These are phyloP conservation scores for Camptophora hylomeconis DNA, from an alignment of 2,329 filamentous ascomycete species.

Conservation along the genomic window DNA sequence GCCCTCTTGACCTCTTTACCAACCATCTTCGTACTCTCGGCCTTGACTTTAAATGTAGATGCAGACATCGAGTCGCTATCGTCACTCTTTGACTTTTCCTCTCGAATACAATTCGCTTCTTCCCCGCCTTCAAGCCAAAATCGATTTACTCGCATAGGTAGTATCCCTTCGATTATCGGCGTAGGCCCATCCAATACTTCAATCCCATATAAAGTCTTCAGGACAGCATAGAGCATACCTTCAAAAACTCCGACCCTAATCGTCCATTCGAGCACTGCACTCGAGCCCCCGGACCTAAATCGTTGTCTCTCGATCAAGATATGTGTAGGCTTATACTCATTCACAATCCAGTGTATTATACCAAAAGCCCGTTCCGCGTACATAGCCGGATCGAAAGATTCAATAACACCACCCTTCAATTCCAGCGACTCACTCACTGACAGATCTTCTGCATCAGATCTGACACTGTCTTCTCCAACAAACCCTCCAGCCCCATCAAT, in stretches of 20 bases:
- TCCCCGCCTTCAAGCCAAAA: slow-evolving; percentile 37
- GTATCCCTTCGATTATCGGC: slow-evolving; percentile 37
- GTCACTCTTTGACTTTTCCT: slow-evolving; percentile 47
- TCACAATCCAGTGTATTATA: slow-evolving; percentile 39
- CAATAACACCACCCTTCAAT: too few species aligned
- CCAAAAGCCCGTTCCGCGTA: slow-evolving; percentile 44
- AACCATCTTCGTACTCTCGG: too few species aligned
- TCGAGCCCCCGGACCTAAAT: slow-evolving; percentile 49
- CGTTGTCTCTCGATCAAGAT: slow-evolving; percentile 58
- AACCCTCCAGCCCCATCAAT: too few species aligned
- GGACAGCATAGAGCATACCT: slow-evolving; percentile 62
- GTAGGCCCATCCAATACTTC: slow-evolving; percentile 23
- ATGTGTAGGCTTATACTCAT: slow-evolving; percentile 45
- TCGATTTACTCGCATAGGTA: slow-evolving; percentile 40
- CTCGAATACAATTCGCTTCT: slow-evolving; percentile 9
- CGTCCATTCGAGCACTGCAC: slow-evolving; percentile 68
- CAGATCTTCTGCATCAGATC: too few species aligned
- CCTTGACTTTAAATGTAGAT: too few species aligned
- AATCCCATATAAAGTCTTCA: slow-evolving; percentile 42
- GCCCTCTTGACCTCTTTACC: slow-evolving; percentile 4
- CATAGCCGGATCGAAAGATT: slow-evolving; percentile 39
- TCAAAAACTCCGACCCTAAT: slow-evolving; percentile 71
- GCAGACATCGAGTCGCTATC: slow-evolving; percentile 32
- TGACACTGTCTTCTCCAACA: too few species aligned
- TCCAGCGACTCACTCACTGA: too few species aligned